Base-by-base conservation (phyloP, 208 protist species). In the Plasmodiophora brassicae region DNA sequence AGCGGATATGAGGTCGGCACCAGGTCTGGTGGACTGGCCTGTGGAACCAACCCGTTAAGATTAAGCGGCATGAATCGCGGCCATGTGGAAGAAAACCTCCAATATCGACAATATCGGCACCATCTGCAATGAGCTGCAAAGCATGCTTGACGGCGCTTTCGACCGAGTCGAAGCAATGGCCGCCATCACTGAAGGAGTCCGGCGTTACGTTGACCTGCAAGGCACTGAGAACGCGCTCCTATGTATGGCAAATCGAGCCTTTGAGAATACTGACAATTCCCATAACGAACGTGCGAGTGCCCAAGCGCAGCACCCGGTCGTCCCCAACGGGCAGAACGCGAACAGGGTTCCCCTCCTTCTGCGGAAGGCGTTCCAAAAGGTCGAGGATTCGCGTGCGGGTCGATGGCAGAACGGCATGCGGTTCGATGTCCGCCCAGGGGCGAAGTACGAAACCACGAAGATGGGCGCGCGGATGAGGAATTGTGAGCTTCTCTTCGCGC, bases 21-120 rank as follows among this genome's bases (percentile, higher is more conserved):
- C 65, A 32, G 65, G 65, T 5, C 65, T n/a, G 32, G 65, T 78
- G 10, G 65, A 78, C 41, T 78, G 65, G 65, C 65, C 65, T 78
- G 20, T 36, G n/a, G n/a, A n/a, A n/a, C n/a, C n/a, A 32, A 38
- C n/a, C 5, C 65, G n/a, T 5, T 78, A 38, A 78, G n/a, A 5
- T 14, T 14, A 5, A 44, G n/a, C 5, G 65, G n/a, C n/a, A n/a
- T n/a, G n/a, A n/a, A n/a, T n/a, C n/a, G n/a, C n/a, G n/a, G n/a
- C n/a, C n/a, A n/a, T n/a, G n/a, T n/a, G n/a, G 10, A 32, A 5
- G 32, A n/a, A 32, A 14, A 78, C 65, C 65, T 36, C 65, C 65
- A 78, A 78, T 32, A 32, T 78, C 65, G 65, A 78, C 65, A 32
- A 78, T 78, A 78, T 78, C 65, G 65, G 65, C 65, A 38, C 65